Base-by-base conservation (phyloP, 2,329 filamentous ascomycete genomes). In the Microdochium paspali region DNA sequence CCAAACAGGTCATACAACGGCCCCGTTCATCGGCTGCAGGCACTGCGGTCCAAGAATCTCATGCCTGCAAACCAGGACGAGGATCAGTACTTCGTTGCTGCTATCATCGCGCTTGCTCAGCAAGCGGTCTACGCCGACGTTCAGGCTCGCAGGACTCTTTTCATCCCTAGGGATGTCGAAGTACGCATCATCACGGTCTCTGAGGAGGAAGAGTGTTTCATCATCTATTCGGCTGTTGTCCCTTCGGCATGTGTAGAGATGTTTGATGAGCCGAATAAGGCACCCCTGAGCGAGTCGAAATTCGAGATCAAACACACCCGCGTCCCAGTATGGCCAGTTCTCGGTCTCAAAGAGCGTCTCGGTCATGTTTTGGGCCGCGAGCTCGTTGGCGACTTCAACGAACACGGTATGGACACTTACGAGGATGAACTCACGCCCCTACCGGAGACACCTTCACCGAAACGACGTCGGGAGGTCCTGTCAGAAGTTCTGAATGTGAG, bases 71-170 rank as follows among this genome's bases (percentile, higher is more conserved):
- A 79, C 44, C 50, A 59, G 2, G 69, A 79, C 44, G 70, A 76
- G 44, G 77, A 82, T 54, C 64, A 72, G 1, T 72, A 76, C 48
- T 65, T 79, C 30, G 63, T 76, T 4, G 75, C 69, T 20, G 66
- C 72, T 40, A 72, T 80, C 48, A 54, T 82, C 12, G 72, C 73
- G 44, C 76, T 81, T 72, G 78, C 78, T 7, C 78, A 82, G 54
- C 66, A 68, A 9, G 68, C 74, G 44, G 76, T 76, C 48, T 79
- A 80, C 55, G 51, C 45, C 21, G 56, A 61, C 18, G 45, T 49
- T 23, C 45, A 44, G n/a, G 4, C 10, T 47, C 50, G 28, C 15
- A 51, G 47, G 4, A 42, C 53, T 5, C 56, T 24, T 5, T 57
- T 52, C 46, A 43, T 42, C 58, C 68, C 7, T 52, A 63, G 10